Conservation (phyloP, 495 filamentous ascomycete species). For the Neurospora hispaniola region DNA sequence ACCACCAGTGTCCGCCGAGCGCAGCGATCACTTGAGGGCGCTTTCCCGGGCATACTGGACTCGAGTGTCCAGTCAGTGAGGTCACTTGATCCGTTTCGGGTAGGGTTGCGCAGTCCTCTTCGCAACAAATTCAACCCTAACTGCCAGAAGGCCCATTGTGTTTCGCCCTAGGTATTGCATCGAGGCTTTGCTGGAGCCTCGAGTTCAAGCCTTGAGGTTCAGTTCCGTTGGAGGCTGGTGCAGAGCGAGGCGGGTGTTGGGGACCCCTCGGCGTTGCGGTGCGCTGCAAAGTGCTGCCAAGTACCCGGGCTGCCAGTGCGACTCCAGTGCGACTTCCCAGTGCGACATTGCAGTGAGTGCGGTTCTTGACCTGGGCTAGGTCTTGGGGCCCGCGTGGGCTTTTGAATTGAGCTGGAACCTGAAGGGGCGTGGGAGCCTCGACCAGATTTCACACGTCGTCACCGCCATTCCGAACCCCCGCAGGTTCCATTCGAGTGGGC, state of each 20-base stretch:
- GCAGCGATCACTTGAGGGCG: background rate
- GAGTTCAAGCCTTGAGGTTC: background rate
- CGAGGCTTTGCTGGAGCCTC: background rate
- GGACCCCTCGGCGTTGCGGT: background rate
- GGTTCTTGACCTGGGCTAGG: background rate
- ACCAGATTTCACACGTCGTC: constrained; percentile 15
- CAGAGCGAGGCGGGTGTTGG: background rate
- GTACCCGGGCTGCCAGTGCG: background rate
- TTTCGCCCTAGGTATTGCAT: background rate
- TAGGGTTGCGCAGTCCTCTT: background rate
- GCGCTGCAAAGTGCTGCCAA: background rate
- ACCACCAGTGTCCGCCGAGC: background rate
- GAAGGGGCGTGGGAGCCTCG: constrained; percentile 6
- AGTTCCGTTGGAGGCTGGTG: background rate
- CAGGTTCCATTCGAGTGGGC: background rate
- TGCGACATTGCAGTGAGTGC: background rate
- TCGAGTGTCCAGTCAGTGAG: background rate
- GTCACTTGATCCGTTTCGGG: background rate
- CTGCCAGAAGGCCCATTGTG: background rate
- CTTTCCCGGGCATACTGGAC: background rate
- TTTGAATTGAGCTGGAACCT: background rate
- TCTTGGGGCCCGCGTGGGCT: background rate
- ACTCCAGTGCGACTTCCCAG: background rate
- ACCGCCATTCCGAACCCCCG: constrained; percentile 25
- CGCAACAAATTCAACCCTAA: background rate